Conservation (phyloP, 345 rosid genomes). For the Kernera saxatilis region DNA sequence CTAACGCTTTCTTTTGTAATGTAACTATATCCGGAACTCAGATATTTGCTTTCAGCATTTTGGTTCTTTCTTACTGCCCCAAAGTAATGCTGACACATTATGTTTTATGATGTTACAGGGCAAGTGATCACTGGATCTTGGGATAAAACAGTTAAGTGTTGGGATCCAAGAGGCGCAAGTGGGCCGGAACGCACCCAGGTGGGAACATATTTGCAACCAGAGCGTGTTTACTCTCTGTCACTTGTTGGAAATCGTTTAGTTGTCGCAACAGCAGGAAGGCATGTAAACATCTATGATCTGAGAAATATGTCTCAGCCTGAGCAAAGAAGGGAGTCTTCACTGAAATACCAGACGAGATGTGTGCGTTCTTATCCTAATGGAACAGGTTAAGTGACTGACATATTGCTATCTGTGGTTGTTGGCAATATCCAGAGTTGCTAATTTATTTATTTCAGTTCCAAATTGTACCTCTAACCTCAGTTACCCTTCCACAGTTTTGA, state of each 20-base stretch:
- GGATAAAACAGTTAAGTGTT: constrained; percentile 94
- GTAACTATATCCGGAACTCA: not conserved
- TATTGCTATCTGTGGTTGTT: not conserved
- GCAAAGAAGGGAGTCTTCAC: constrained; percentile 92
- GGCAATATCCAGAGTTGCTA: not conserved
- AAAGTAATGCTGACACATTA: not conserved
- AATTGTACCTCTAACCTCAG: not conserved
- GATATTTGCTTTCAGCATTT: not conserved
- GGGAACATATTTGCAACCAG: constrained; percentile 89
- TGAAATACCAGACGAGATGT: constrained; percentile 95
- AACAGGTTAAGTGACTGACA: constrained; percentile 50
- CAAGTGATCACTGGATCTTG: constrained; percentile 98
- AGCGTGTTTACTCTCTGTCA: constrained; percentile 94
- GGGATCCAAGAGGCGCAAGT: constrained; percentile 99
- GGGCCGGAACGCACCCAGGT: constrained; percentile 91
- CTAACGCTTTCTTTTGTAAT: not conserved
- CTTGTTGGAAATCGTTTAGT: constrained; percentile 92
- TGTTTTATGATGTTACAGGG: constrained; percentile 39
- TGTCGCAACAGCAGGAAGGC: constrained; percentile 98
- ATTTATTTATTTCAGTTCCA: not conserved
- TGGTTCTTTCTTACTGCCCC: not conserved
- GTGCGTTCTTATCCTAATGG: constrained; percentile 98
- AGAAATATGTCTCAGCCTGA: constrained; percentile 99
- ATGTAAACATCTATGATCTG: constrained; percentile 90
- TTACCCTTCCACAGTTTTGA: not conserved